Conservation (phyloP, 768 basidiomycete genomes). For the Leucocoprinus birnbaumii region DNA sequence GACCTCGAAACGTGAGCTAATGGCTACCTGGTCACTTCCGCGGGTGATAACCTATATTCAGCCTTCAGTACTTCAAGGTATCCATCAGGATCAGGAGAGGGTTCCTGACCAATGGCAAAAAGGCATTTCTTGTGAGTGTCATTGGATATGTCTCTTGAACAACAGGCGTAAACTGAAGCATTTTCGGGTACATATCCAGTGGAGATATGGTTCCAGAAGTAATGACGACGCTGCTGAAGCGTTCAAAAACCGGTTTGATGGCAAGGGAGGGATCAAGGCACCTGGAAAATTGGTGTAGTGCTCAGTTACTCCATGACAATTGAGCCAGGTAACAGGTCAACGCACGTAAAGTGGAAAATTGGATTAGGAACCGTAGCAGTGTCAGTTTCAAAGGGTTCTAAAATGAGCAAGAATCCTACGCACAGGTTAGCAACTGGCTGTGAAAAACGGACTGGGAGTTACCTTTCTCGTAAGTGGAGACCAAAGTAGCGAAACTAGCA, state of each 20-base stretch:
- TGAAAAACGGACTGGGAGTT: slow-evolving; percentile 8
- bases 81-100: slow-evolving; percentile 2
- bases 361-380: slow-evolving; percentile 98
- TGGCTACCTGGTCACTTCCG: slow-evolving; percentile 97
- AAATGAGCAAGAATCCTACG: slow-evolving; percentile 89
- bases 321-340: background rate
- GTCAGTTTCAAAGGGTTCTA: slow-evolving; percentile 98
- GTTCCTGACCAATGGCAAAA: slow-evolving; percentile 79
- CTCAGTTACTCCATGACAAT: slow-evolving; percentile 11
- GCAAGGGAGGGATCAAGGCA: slow-evolving; percentile 97
- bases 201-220: slow-evolving; percentile 99
- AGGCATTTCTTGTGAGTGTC: slow-evolving; percentile 95
- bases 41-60: slow-evolving; percentile 87
- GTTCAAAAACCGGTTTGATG: slow-evolving; percentile 96
- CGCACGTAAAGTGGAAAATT: slow-evolving; percentile 92
- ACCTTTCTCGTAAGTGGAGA: slow-evolving; percentile 98
- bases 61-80: slow-evolving; percentile 3
- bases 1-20: slow-evolving; percentile 98
- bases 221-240: slow-evolving; percentile 97
- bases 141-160: slow-evolving; percentile 97
- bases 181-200: slow-evolving; percentile 99
- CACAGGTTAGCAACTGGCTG: slow-evolving; percentile 5
- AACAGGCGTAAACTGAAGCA: slow-evolving; percentile 96
- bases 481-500: slow-evolving; percentile 92
- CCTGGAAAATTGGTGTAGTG: slow-evolving; percentile 37